A percentile compares a stretch with the other conserved stretches of the same genome.
These are phyloP conservation scores for Malus orientalis DNA, from an alignment of 306 rosid genomes.

Conservation along the genomic window DNA sequence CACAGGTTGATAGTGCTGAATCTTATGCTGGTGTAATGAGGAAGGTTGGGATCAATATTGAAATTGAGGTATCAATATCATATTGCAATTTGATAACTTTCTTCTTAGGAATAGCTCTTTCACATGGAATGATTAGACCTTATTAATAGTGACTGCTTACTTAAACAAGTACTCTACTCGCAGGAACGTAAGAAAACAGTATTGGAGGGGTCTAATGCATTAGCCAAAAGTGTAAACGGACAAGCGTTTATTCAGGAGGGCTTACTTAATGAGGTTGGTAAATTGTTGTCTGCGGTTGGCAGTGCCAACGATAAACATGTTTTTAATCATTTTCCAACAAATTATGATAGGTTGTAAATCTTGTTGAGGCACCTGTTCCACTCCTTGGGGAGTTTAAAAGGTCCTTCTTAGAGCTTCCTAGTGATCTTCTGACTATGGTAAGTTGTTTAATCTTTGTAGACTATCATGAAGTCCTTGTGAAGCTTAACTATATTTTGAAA, in stretches of 20 bases:
- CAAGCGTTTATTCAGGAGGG: constrained; percentile 49
- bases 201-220: constrained; percentile 47
- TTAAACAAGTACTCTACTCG: constrained; percentile 5
- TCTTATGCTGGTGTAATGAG: constrained; percentile 51
- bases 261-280: constrained; percentile 74
- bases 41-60: constrained; percentile 53
- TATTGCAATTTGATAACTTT: not conserved
- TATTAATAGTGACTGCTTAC: not conserved
- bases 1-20: constrained; percentile 78
- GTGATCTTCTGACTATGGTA: constrained; percentile 89
- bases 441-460: constrained; percentile 21
- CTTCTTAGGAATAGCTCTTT: not conserved
- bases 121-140: not conserved
- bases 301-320: constrained; percentile 6
- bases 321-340: not conserved
- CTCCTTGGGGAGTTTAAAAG: constrained; percentile 79
- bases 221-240: constrained; percentile 73
- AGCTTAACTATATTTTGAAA: not conserved
- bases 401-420: constrained; percentile 87
- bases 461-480: not conserved
- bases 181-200: constrained; percentile 67
- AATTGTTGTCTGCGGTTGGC: constrained; percentile 16
- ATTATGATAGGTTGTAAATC: constrained; percentile 70
- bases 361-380: constrained; percentile 88
- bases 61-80: constrained; percentile 62